phyloP scores from a whole-genome alignment of 371 early-diverging fungal genomes.

The Mortierella sp. region DNA sequence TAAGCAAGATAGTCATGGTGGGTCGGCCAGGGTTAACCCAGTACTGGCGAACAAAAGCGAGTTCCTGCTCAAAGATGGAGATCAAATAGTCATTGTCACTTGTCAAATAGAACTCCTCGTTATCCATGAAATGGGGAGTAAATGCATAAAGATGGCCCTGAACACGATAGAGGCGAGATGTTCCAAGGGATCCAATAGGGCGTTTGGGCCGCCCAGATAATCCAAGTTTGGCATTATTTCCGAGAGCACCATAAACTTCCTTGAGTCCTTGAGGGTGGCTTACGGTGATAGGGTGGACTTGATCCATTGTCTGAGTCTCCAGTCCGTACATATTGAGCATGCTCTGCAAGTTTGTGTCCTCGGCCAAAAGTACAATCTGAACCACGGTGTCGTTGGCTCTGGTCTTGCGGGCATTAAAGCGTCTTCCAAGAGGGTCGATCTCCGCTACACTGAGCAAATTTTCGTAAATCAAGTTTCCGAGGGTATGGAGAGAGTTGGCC shows the following conservation, averaged over 20 bases:
- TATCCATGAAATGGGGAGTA: slow-evolving; percentile 93
- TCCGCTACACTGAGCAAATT: slow-evolving; percentile 83
- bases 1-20: slow-evolving; percentile 85
- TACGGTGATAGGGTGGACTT: slow-evolving; percentile 83
- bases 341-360: slow-evolving; percentile 79
- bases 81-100: slow-evolving; percentile 87
- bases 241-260: slow-evolving; percentile 83
- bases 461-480: slow-evolving; percentile 85
- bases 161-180: slow-evolving; percentile 86
- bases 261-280: slow-evolving; percentile 82
- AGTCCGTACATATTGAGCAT: slow-evolving; percentile 81
- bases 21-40: slow-evolving; percentile 88
- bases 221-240: slow-evolving; percentile 82
- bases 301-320: slow-evolving; percentile 79
- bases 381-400: slow-evolving; percentile 71
- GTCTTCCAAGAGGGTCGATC: slow-evolving; percentile 89
- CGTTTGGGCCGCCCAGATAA: slow-evolving; percentile 85
- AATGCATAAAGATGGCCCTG: slow-evolving; percentile 91
- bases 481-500: slow-evolving; percentile 88
- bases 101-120: slow-evolving; percentile 87
- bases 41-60: slow-evolving; percentile 81
- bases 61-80: slow-evolving; percentile 83
- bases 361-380: slow-evolving; percentile 86
- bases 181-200: slow-evolving; percentile 82
- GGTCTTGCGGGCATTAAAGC: slow-evolving; percentile 65